Base-by-base conservation (phyloP, 306 rosid genomes). In the Pachyrhizus erosus region DNA sequence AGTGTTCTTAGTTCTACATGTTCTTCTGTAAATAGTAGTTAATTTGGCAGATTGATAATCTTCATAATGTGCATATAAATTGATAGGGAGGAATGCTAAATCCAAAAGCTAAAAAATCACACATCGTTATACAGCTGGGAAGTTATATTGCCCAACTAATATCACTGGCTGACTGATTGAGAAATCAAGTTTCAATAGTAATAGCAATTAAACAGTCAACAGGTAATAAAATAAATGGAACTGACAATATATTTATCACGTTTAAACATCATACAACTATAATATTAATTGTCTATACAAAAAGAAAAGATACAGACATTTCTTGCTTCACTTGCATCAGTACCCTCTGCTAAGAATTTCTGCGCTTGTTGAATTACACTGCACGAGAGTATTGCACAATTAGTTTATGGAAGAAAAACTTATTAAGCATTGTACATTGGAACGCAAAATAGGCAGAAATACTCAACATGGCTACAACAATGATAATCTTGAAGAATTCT, bases 311-410 rank as follows among this genome's bases (percentile, higher is more conserved):
- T 64, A 79, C 93, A 40, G 84, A 95, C 98, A 88, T 90, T 91
- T 89, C 98, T 83, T 9, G 98, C 73, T 84, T 90, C 94, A 70
- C 77, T 84, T 62, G 98, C 64, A 70, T 95, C 97, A 68, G 82
- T 76, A 68, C 69, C 87, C 92, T 91, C 97, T 67, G 86, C 55
- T 69, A 91, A 84, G 73, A 86, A 87, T 73, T 88, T 95, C 67
- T 95, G 98, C 27, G 89, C 87, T 89, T 95, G 97, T 81, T 91
- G 95, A 82, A 93, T 93, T 81, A 87, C 85, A 76, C 98, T 95
- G 94, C 93, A 85, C 26, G 69, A 86, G 80, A 54, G 80, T 26
- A 74, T 46, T 31, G 9, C 70, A 62, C 60, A 52, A 49, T 70
- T 77, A 75, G 82, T 57, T 81, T 27, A 77, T 70, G 67, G 65